Evolutionary conservation across 148 eudicot species (phyloP).

Genomic region (Cornus kousa): DNA sequence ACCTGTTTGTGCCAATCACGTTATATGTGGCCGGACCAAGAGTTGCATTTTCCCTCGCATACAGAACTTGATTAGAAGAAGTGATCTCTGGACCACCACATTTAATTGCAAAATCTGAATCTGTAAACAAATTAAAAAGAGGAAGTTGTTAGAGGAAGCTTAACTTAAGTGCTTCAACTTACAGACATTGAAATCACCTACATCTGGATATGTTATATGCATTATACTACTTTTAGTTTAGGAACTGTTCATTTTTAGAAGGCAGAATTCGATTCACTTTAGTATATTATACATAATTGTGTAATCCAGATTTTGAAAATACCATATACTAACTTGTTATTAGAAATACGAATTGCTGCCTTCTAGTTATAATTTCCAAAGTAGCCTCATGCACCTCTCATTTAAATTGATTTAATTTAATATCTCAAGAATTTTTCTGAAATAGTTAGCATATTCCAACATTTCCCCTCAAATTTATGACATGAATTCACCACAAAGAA

Average conservation of each 20-base stretch:
- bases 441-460: too few species aligned
- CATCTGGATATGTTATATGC: neutral
- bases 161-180: neutral
- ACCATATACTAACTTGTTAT: too few species aligned
- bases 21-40: slow-evolving; percentile 67
- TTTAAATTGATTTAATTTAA: too few species aligned
- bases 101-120: slow-evolving; percentile 65
- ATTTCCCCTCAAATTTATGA: too few species aligned
- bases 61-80: slow-evolving; percentile 31
- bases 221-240: neutral
- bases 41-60: slow-evolving; percentile 52
- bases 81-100: slow-evolving; percentile 69
- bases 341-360: too few species aligned
- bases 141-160: slow-evolving; percentile 1
- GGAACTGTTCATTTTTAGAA: neutral
- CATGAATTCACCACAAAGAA: too few species aligned
- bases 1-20: slow-evolving; percentile 39
- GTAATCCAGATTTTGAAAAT: too few species aligned
- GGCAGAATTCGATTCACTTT: too few species aligned
- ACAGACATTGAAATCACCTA: neutral
- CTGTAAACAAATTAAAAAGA: slow-evolving; percentile 35
- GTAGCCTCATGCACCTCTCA: too few species aligned
- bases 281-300: too few species aligned
- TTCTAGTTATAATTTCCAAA: too few species aligned
- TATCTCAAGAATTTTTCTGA: too few species aligned